Percentiles rank a stretch among this genome's conserved stretches.
phyloP scores from a whole-genome alignment of 108 stramenopile genomes.

The Nitzschia sp. region DNA sequence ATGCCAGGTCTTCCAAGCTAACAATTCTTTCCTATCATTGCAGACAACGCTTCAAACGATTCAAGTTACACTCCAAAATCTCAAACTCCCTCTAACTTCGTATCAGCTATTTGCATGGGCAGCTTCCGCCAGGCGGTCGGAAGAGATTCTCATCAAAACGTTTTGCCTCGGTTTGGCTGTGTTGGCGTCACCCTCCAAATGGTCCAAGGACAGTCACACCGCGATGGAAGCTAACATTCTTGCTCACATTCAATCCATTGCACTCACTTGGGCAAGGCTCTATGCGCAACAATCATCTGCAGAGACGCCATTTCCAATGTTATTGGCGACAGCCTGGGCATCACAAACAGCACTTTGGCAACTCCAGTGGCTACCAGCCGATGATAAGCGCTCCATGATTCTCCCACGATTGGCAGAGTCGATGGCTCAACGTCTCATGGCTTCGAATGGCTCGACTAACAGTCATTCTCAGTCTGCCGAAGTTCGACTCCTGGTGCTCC shows the following conservation, averaged over 20 bases:
- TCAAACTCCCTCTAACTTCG: conserved; percentile 40
- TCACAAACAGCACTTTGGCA: conserved; percentile 53
- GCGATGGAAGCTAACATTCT: conserved; percentile 30
- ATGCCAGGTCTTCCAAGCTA: background rate
- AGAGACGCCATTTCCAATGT: background rate
- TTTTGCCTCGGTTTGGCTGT: conserved; percentile 35
- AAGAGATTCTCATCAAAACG: conserved; percentile 30
- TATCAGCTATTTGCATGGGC: conserved; percentile 54
- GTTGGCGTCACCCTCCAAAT: conserved; percentile 39
- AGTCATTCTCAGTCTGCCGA: conserved; percentile 37
- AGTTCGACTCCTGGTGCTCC: conserved; percentile 50
- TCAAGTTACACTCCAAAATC: conserved; percentile 33
- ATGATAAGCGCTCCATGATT: conserved; percentile 41
- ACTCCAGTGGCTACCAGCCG: conserved; percentile 34
- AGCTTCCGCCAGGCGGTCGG: conserved; percentile 5
- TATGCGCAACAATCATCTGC: conserved; percentile 7
- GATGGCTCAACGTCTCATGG: conserved; percentile 42
- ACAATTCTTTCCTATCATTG: background rate
- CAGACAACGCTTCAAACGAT: conserved; percentile 51
- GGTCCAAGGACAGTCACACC: conserved; percentile 6
- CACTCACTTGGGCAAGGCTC: conserved; percentile 40
- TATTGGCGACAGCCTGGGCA: conserved; percentile 43
- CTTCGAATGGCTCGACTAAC: background rate
- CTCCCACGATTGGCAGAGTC: conserved; percentile 76
- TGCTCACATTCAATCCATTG: conserved; percentile 39